phyloP scores from a whole-genome alignment of 805 yeast genomes.

The Kodamaea neixiangensis region DNA sequence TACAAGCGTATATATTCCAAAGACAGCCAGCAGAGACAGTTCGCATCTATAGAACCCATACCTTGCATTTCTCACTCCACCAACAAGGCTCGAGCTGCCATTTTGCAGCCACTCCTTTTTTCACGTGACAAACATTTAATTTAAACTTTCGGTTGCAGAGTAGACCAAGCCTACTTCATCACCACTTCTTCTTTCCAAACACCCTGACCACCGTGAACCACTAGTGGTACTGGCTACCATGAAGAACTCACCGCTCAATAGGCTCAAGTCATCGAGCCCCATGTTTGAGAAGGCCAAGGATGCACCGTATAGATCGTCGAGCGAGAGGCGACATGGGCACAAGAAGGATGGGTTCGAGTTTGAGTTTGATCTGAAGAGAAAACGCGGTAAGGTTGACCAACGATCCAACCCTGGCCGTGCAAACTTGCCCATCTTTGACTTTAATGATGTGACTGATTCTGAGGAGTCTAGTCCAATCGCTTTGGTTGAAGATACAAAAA shows the following conservation, averaged over 20 bases:
- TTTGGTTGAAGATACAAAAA: not conserved
- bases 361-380: conserved; percentile 5
- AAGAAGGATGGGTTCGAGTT: conserved; percentile 9
- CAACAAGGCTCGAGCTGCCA: not conserved
- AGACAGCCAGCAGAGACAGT: not conserved
- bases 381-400: not conserved
- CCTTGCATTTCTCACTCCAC: not conserved
- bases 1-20: not conserved
- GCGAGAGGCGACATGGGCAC: conserved; percentile 3
- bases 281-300: conserved; percentile 1
- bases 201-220: not conserved
- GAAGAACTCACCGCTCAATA: conserved; percentile 4
- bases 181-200: not conserved
- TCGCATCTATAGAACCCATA: too few species aligned
- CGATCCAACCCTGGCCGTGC: not conserved
- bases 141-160: not conserved
- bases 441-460: not conserved
- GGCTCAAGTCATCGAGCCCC: conserved; percentile 5
- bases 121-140: not conserved
- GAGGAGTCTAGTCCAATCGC: not conserved
- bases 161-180: not conserved
- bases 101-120: not conserved
- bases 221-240: not conserved
- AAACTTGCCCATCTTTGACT: not conserved
- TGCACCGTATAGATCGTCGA: not conserved